Evolutionary conservation across 2,329 filamentous ascomycete genomes (phyloP).

Genomic region (Aspergillus sp.): DNA sequence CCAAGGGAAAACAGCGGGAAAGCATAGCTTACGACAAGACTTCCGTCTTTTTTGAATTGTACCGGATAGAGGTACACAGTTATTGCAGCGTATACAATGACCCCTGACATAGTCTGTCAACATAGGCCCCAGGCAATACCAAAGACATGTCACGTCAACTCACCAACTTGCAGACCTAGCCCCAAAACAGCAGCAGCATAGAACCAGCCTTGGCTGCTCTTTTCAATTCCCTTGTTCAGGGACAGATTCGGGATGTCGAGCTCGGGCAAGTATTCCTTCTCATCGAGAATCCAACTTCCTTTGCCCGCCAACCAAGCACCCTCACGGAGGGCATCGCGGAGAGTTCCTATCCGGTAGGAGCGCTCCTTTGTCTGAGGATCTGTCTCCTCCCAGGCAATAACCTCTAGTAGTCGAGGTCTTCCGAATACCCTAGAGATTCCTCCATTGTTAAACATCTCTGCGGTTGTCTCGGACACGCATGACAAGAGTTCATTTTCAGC

Average conservation of each 20-base stretch:
- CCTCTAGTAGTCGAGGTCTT: constrained; percentile 36
- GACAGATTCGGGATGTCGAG: constrained; percentile 38
- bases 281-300: constrained; percentile 6
- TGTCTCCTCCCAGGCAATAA: constrained; percentile 47
- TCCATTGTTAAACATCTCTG: constrained; percentile 49
- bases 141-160: constrained; percentile 1
- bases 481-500: constrained; percentile 50
- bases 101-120: constrained; percentile 17
- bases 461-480: constrained; percentile 49
- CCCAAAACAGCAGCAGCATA: constrained; percentile 31
- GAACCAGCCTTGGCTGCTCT: constrained; percentile 32
- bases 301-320: constrained; percentile 24
- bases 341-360: constrained; percentile 25
- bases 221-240: constrained; percentile 38
- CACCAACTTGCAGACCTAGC: constrained; percentile 31
- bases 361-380: constrained; percentile 33
- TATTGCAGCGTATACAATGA: constrained; percentile 30
- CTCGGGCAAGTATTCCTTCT: constrained; percentile 23
- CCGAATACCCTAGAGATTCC: constrained; percentile 42
- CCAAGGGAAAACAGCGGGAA: constrained; percentile 38
- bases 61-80: constrained; percentile 32
- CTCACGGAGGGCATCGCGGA: constrained; percentile 28
- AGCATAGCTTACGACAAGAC: constrained; percentile 31
- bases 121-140: not conserved
- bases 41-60: constrained; percentile 29